phyloP scores from a whole-genome alignment of 371 early-diverging fungal species.

The Syncephalastrum contaminatum region DNA sequence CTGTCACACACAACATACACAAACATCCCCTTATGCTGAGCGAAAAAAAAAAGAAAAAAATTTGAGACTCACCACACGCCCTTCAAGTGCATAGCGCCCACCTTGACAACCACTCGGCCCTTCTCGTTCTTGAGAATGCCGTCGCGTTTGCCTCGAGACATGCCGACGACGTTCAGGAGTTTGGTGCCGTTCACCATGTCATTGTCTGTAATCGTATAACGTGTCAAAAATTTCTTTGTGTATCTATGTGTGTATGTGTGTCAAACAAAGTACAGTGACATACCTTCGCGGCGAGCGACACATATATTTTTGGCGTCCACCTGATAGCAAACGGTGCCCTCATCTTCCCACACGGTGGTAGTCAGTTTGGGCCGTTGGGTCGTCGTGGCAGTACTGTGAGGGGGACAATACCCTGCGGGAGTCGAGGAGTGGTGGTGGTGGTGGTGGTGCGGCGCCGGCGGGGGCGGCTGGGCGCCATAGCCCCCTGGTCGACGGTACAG shows the following conservation, averaged over 20 bases:
- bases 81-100: conserved; percentile 87
- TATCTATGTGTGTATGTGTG: background rate
- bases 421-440: conserved; percentile 8
- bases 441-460: conserved; percentile 5
- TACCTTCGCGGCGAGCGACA: conserved; percentile 79
- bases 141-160: conserved; percentile 89
- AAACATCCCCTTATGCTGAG: background rate
- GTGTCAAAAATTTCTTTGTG: background rate
- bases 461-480: conserved; percentile 15
- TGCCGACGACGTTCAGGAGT: conserved; percentile 80
- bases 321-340: conserved; percentile 76
- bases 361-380: conserved; percentile 64
- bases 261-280: conserved; percentile 2
- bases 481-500: conserved; percentile 12
- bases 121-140: conserved; percentile 87
- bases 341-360: conserved; percentile 84
- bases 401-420: conserved; percentile 7
- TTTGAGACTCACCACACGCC: conserved; percentile 73
- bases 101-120: conserved; percentile 83
- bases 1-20: conserved; percentile 6
- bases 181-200: conserved; percentile 88
- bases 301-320: conserved; percentile 78
- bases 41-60: conserved; percentile 3
- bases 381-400: conserved; percentile 5
- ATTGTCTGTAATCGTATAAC: conserved; percentile 50